phyloP scores from a whole-genome alignment of 2,329 filamentous ascomycete species.

The Cladosporium phlei region DNA sequence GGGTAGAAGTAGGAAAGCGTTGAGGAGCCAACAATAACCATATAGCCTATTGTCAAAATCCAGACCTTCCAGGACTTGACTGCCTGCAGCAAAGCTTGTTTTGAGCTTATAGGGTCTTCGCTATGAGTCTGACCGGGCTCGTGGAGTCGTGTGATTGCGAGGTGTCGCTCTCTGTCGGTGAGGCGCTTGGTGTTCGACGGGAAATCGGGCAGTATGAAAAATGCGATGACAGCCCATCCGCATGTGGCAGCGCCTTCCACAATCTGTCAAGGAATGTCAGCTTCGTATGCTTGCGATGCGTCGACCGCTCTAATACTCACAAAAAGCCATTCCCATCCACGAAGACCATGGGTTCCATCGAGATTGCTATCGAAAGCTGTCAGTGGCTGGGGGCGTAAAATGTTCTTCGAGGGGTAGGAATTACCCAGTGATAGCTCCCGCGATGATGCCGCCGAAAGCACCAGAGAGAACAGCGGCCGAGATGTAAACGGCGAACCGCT shows the following conservation, averaged over 20 bases:
- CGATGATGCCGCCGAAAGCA: conserved; percentile 46
- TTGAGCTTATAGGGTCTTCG: conserved; percentile 33
- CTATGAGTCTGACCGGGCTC: conserved; percentile 37
- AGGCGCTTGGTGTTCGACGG: conserved; percentile 44
- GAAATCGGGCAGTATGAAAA: conserved; percentile 48
- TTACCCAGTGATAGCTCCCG: conserved; percentile 30
- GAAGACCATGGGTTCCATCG: conserved; percentile 36
- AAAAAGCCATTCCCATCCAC: conserved; percentile 42
- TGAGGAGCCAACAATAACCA: conserved; percentile 47
- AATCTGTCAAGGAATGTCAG: conserved; percentile 16
- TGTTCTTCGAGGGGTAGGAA: not conserved
- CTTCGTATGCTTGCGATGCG: not conserved
- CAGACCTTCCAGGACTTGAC: conserved; percentile 46
- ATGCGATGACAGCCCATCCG: conserved; percentile 39
- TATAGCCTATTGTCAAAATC: conserved; percentile 47
- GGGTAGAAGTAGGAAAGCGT: conserved; percentile 54
- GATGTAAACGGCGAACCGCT: conserved; percentile 54
- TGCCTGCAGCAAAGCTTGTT: conserved; percentile 37
- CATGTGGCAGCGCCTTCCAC: conserved; percentile 42
- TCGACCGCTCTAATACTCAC: conserved; percentile 22
- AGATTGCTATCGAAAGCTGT: conserved; percentile 20
- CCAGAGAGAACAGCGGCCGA: conserved; percentile 54
- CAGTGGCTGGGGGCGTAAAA: too few relatives aligned
- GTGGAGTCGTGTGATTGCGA: conserved; percentile 43
- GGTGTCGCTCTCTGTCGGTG: conserved; percentile 37